These are phyloP conservation scores for Neonectria hederae DNA, from an alignment of 2,329 filamentous ascomycete genomes.

Conservation along the genomic window DNA sequence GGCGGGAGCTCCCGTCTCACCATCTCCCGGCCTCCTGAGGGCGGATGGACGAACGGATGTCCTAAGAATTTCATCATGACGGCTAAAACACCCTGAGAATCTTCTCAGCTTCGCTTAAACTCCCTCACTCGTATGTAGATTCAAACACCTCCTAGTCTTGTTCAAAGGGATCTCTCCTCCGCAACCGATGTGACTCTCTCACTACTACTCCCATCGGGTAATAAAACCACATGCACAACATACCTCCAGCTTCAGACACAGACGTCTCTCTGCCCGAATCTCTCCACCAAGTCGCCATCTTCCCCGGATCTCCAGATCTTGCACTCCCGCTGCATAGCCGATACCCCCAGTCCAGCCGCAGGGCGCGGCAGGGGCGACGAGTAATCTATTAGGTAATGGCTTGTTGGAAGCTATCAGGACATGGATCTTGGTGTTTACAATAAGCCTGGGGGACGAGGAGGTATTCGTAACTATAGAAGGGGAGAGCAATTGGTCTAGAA, in stretches of 20 bases:
- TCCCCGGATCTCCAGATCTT: slow-evolving; percentile 27
- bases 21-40: not conserved
- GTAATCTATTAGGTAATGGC: slow-evolving; percentile 32
- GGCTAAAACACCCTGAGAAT: no score
- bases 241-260: not conserved
- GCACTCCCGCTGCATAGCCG: not conserved
- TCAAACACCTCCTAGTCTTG: not conserved
- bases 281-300: slow-evolving; percentile 4
- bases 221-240: not conserved
- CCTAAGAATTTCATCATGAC: not conserved
- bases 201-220: not conserved
- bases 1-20: slow-evolving; percentile 13
- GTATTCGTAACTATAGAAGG: not conserved
- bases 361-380: slow-evolving; percentile 11
- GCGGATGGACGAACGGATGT: not conserved
- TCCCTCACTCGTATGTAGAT: not conserved
- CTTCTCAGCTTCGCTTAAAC: not conserved
- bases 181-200: no score
- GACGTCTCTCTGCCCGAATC: not conserved
- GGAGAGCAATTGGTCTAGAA: not conserved
- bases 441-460: not conserved
- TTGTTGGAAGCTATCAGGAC: not conserved
- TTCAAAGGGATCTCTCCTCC: not conserved
- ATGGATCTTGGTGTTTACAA: not conserved
- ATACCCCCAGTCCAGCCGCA: slow-evolving; percentile 3